phyloP scores from a whole-genome alignment of 2,329 filamentous ascomycete genomes.

The Aureobasidium subglaciale region DNA sequence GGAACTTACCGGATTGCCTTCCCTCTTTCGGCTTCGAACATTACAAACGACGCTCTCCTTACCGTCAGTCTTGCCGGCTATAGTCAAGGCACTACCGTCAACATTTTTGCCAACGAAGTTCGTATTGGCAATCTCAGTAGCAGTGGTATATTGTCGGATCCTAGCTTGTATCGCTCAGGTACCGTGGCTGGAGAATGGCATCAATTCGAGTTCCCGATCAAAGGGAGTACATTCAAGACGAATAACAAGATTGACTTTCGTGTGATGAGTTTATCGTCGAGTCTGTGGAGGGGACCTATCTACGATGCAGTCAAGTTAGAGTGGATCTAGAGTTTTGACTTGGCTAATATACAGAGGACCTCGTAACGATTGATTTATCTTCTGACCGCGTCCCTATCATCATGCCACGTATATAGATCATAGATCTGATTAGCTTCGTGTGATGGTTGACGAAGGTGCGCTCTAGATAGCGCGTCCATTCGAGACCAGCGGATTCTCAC shows the following conservation, averaged over 20 bases:
- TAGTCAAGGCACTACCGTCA: slow-evolving; percentile 34
- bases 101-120: slow-evolving; percentile 36
- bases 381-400: no score
- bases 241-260: slow-evolving; percentile 32
- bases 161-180: slow-evolving; percentile 42
- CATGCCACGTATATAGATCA: no score
- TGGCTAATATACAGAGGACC: no score
- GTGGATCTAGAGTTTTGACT: no score
- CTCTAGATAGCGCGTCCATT: no score
- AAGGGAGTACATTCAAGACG: slow-evolving; percentile 24
- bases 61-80: slow-evolving; percentile 42
- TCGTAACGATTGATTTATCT: no score
- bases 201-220: slow-evolving; percentile 36
- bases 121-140: slow-evolving; percentile 38
- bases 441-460: no score
- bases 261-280: slow-evolving; percentile 26
- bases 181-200: slow-evolving; percentile 44
- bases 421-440: no score
- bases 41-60: slow-evolving; percentile 27
- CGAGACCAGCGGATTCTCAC: no score
- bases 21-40: not conserved
- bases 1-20: slow-evolving; percentile 12
- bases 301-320: slow-evolving; percentile 38
- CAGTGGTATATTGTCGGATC: slow-evolving; percentile 35
- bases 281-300: slow-evolving; percentile 35